phyloP scores from a whole-genome alignment of 2,329 filamentous ascomycete genomes.

The Pleoardoris graminearum region DNA sequence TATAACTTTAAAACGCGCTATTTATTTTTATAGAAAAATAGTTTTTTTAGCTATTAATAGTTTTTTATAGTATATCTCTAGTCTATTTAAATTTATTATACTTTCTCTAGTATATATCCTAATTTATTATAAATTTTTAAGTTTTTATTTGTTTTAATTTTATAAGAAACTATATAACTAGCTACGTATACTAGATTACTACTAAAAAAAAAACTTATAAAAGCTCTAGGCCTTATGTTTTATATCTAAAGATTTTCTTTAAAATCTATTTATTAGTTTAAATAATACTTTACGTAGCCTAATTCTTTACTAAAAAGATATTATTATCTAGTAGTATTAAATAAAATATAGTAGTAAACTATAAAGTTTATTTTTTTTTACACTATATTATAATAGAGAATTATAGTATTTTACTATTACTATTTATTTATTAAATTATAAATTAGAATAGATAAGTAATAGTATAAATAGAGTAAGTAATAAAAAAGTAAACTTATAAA shows the following conservation, averaged over 20 bases:
- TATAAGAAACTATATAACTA: not conserved
- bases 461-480: not conserved
- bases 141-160: not conserved
- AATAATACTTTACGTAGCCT: not conserved
- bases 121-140: not conserved
- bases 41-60: not conserved
- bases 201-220: not conserved
- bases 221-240: not conserved
- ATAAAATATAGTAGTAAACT: not conserved
- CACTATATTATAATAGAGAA: not conserved
- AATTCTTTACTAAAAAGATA: not conserved
- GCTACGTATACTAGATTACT: not conserved
- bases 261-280: not conserved
- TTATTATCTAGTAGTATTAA: not conserved
- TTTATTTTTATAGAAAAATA: not conserved
- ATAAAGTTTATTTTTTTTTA: not conserved
- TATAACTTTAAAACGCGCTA: not conserved
- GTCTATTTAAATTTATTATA: not conserved
- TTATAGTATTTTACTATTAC: not conserved
- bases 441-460: not conserved
- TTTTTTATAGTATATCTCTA: not conserved
- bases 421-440: not conserved
- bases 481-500: not conserved
- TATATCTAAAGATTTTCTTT: not conserved
- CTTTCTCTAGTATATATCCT: not conserved